A percentile compares a stretch with the other conserved stretches of the same genome.
Conservation (phyloP, 148 eudicot genomes). For the Diospyros kaki region DNA sequence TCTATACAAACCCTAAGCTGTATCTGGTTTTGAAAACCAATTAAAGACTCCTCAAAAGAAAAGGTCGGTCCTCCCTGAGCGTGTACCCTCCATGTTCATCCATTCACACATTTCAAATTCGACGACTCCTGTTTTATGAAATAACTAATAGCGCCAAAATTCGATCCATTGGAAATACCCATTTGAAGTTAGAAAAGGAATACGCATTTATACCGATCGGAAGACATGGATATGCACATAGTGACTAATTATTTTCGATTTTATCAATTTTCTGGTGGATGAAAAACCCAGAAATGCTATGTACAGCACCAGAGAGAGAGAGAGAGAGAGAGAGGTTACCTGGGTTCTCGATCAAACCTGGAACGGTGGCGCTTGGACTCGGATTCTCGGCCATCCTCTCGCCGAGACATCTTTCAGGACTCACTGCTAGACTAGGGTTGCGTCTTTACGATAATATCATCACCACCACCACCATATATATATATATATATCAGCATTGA, state of each 20-base stretch:
- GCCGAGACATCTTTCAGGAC: constrained; percentile 31
- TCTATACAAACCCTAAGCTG: background rate
- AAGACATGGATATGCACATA: background rate
- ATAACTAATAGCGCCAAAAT: background rate
- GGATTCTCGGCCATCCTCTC: constrained; percentile 41
- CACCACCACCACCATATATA: too few species aligned
- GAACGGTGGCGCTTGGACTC: constrained; percentile 56
- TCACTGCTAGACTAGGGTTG: too few species aligned
- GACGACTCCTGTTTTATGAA: too few species aligned
- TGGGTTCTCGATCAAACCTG: constrained; percentile 56
- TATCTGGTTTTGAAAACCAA: too few species aligned
- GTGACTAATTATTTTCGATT: too few species aligned
- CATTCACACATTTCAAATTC: background rate
- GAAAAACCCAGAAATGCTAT: background rate
- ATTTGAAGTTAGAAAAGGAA: background rate
- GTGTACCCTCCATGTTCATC: background rate
- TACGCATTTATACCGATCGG: background rate
- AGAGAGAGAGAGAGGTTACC: constrained; percentile 27
- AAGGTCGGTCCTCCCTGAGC: background rate
- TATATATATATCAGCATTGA: too few species aligned
- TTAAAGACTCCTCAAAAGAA: background rate
- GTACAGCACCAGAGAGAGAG: background rate
- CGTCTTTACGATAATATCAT: too few species aligned
- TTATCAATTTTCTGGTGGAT: background rate
- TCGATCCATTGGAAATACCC: background rate